Evolutionary conservation across 495 filamentous ascomycete species (phyloP), one percentile per base, ranked within the genome.

Genomic region (Penicillium canariense): DNA sequence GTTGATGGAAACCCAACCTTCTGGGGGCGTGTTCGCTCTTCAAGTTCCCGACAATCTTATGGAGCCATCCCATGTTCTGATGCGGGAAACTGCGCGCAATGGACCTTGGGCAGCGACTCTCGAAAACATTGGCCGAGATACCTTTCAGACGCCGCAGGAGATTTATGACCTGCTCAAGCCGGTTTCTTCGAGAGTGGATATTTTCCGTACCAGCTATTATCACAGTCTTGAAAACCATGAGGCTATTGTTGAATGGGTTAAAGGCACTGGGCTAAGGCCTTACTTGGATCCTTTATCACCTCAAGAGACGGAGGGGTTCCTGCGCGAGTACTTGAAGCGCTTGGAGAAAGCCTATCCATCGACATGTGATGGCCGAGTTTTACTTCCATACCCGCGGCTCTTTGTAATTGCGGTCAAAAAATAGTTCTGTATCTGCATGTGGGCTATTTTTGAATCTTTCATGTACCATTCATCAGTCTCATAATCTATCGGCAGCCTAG

Each of bases 181-280:
- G n/a, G 28, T 76, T 4, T 77, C 65, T 42, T 52, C 57, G 0
- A 53, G 43, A 20, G 68, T 84, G 1, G 62, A 78, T 52, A 55
- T 82, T n/a, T 83, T 78, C 73, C 70, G 74, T 47, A 82, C 77
- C 20, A 57, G 67, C 28, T 84, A 84, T 52, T 69, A 76, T 23
- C 80, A 84, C 55, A 61, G 75, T 6, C 65, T 84, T 27, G 69
- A 65, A 5, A 68, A 59, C 10, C 77, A 77, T 34, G 53, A 60
- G 34, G 77, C 68, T 20, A 74, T 84, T 42, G 74, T 83, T 17
- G 78, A 81, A 59, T 84, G 81, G 81, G 78, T 83, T 1, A 77
- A 76, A 61, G 76, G 77, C 6, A 82, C 77, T 4, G 81, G 80
- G 9, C 57, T 84, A 54, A 60, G 68, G 56, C 81, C 81, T 3